Percentiles rank a stretch among this genome's conserved stretches.
These are phyloP conservation scores for Abrus pulchellus DNA, from an alignment of 306 rosid species.

Conservation along the genomic window DNA sequence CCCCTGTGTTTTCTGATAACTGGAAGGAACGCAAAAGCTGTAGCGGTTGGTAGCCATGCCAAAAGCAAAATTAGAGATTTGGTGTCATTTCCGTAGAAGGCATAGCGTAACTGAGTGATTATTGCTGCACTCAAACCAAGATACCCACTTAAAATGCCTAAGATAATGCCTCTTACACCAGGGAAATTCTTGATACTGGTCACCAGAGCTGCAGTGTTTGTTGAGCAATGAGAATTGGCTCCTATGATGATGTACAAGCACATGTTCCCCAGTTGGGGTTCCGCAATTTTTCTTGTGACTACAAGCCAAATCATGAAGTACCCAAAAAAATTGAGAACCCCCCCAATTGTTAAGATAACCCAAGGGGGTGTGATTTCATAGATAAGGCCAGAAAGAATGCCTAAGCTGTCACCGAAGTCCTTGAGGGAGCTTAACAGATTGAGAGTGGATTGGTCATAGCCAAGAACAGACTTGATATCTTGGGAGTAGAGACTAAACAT, in stretches of 20 bases:
- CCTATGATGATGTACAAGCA: slow-evolving; percentile 53
- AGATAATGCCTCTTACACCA: slow-evolving; percentile 50
- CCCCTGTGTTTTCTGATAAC: slow-evolving; percentile 54
- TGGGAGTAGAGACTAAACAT: slow-evolving; percentile 55
- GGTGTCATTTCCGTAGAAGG: slow-evolving; percentile 64
- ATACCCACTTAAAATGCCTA: slow-evolving; percentile 53
- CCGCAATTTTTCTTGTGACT: slow-evolving; percentile 51
- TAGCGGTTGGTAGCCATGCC: slow-evolving; percentile 77
- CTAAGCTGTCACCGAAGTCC: slow-evolving; percentile 55
- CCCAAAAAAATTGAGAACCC: slow-evolving; percentile 49
- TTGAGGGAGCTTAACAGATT: slow-evolving; percentile 54
- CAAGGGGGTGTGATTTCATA: slow-evolving; percentile 57
- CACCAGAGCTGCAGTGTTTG: slow-evolving; percentile 54
- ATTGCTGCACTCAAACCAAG: slow-evolving; percentile 53
- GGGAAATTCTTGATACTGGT: slow-evolving; percentile 59
- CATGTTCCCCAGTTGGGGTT: slow-evolving; percentile 46
- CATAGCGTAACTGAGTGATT: slow-evolving; percentile 54
- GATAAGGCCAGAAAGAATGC: slow-evolving; percentile 53
- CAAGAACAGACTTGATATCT: slow-evolving; percentile 53
- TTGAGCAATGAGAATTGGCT: slow-evolving; percentile 57
- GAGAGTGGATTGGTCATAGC: slow-evolving; percentile 57
- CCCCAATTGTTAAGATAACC: slow-evolving; percentile 54
- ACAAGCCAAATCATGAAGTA: slow-evolving; percentile 59
- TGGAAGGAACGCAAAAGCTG: slow-evolving; percentile 56
- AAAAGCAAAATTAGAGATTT: slow-evolving; percentile 64